phyloP scores from a whole-genome alignment of 768 basidiomycete species.

The Gloeopeniophorella convolvens region DNA sequence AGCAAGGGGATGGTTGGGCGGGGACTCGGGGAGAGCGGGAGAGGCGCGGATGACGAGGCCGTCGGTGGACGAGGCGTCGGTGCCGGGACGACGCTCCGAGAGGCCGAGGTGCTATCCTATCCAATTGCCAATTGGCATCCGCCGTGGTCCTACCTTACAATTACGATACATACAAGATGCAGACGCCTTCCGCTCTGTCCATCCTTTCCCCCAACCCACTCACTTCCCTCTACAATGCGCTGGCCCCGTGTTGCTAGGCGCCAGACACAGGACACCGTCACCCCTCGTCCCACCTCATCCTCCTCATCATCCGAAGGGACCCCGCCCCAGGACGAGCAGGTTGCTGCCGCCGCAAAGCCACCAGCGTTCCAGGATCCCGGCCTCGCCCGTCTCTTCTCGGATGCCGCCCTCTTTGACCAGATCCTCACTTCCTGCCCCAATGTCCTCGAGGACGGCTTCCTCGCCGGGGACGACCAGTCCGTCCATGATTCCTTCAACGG shows the following conservation, averaged over 20 bases:
- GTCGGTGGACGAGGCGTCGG: too few species aligned
- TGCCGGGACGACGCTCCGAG: too few species aligned
- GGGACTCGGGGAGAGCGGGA: too few species aligned
- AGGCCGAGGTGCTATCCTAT: too few species aligned
- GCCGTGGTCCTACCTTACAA: not conserved
- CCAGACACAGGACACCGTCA: not conserved
- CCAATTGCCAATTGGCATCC: not conserved
- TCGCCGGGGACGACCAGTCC: not conserved
- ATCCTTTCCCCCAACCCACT: not conserved
- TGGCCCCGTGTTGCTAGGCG: not conserved
- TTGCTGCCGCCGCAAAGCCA: not conserved
- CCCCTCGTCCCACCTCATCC: not conserved
- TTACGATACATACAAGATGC: not conserved
- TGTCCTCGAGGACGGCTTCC: not conserved
- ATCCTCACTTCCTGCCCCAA: slow-evolving; percentile 25
- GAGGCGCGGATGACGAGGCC: too few species aligned
- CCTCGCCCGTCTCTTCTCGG: slow-evolving; percentile 33
- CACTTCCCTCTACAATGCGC: not conserved
- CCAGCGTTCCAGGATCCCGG: slow-evolving; percentile 19
- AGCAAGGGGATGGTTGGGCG: too few species aligned
- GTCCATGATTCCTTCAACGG: slow-evolving; percentile 26
- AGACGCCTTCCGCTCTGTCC: not conserved
- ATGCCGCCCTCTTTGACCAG: slow-evolving; percentile 35
- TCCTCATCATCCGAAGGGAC: slow-evolving; percentile 12
- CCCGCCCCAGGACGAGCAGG: not conserved